phyloP scores from a whole-genome alignment of 768 basidiomycete species.

The Royoungia palumana region DNA sequence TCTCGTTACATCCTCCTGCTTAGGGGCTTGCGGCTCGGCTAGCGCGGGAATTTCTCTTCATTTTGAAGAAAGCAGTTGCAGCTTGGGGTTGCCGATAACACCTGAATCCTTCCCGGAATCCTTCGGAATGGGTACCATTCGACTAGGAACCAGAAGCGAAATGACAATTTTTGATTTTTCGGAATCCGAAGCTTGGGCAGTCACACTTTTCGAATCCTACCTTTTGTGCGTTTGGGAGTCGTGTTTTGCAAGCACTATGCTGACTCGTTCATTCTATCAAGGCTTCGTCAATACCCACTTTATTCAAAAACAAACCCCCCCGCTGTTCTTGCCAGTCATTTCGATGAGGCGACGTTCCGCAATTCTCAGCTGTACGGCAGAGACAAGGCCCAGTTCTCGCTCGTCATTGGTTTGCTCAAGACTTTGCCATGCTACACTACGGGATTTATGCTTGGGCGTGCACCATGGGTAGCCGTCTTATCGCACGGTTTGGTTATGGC shows the following conservation, averaged over 20 bases:
- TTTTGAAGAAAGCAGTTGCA: too few relatives aligned
- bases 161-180: too few relatives aligned
- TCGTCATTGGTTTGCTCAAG: slow-evolving; percentile 74
- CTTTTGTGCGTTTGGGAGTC: too few relatives aligned
- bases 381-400: slow-evolving; percentile 82
- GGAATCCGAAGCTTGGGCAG: slow-evolving; percentile 48
- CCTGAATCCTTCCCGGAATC: too few relatives aligned
- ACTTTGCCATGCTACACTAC: slow-evolving; percentile 66
- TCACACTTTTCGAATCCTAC: slow-evolving; percentile 84
- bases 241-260: slow-evolving; percentile 37
- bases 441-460: slow-evolving; percentile 86
- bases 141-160: too few relatives aligned
- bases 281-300: slow-evolving; percentile 78
- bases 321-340: slow-evolving; percentile 61
- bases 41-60: too few relatives aligned
- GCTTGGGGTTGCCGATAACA: too few relatives aligned
- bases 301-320: slow-evolving; percentile 79
- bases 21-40: too few relatives aligned
- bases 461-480: slow-evolving; percentile 52
- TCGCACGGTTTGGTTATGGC: slow-evolving; percentile 58
- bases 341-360: slow-evolving; percentile 66
- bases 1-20: too few relatives aligned
- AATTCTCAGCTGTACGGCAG: slow-evolving; percentile 94
- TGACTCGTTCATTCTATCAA: slow-evolving; percentile 13
- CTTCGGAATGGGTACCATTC: too few relatives aligned